Evolutionary conservation across 495 filamentous ascomycete species (phyloP).

Genomic region (Astrothelium macrocarpum): DNA sequence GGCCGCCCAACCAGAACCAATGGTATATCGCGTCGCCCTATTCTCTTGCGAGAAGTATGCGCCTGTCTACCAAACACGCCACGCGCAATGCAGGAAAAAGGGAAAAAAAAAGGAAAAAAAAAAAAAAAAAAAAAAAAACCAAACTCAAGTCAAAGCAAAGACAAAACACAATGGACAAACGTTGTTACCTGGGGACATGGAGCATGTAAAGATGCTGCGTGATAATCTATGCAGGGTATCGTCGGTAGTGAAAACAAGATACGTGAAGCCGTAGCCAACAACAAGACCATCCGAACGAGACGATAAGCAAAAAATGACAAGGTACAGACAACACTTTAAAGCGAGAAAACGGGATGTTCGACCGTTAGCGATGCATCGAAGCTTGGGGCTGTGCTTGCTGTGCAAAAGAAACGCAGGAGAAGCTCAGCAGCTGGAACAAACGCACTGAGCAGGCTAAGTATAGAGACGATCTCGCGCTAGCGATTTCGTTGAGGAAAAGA

Average conservation of each 20-base stretch:
- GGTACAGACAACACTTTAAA: too few species aligned
- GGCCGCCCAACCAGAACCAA: neutral
- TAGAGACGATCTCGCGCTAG: neutral
- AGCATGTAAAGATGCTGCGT: neutral
- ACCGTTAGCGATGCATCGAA: neutral
- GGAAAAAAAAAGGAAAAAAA: neutral
- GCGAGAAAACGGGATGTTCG: neutral
- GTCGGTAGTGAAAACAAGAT: neutral
- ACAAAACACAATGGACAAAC: too few species aligned
- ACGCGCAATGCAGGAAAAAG: neutral
- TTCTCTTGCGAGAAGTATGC: conserved; percentile 3
- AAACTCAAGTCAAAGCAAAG: too few species aligned
- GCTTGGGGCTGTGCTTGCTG: neutral
- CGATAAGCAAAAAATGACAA: neutral
- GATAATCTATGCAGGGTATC: conserved; percentile 1
- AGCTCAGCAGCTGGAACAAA: neutral
- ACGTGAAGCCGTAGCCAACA: neutral
- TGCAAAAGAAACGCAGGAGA: neutral
- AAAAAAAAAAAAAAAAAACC: neutral
- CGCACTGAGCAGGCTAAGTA: neutral
- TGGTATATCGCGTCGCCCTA: neutral
- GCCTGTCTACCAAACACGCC: neutral
- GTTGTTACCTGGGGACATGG: too few species aligned
- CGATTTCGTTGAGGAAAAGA: neutral
- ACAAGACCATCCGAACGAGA: neutral